Conservation (phyloP, 306 rosid genomes). For the Prunus campanulata region DNA sequence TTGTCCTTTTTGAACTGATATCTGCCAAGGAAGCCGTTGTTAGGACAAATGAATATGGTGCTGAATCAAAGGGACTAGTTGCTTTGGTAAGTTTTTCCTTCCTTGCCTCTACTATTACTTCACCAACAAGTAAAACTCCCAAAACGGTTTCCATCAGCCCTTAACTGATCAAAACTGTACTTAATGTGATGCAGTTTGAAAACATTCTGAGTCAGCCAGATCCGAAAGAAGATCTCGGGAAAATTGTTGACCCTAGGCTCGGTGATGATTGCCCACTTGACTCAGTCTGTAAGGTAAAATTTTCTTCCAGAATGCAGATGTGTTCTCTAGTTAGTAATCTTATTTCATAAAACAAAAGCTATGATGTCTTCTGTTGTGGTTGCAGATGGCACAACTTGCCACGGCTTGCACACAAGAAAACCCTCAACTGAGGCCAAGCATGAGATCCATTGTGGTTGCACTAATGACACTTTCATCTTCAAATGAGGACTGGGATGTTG, state of each 20-base stretch:
- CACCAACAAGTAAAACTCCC: neutral
- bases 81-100: conserved; percentile 48
- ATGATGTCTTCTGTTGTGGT: neutral
- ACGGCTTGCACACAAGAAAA: conserved; percentile 72
- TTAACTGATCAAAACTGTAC: neutral
- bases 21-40: conserved; percentile 64
- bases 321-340: neutral
- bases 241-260: conserved; percentile 51
- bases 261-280: conserved; percentile 49
- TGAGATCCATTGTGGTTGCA: conserved; percentile 75
- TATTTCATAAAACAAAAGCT: neutral
- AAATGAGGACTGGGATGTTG: conserved; percentile 67
- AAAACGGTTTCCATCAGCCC: neutral
- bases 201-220: conserved; percentile 43
- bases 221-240: conserved; percentile 44
- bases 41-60: conserved; percentile 43
- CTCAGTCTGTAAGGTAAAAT: conserved; percentile 50
- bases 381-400: conserved; percentile 67
- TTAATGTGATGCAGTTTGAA: conserved; percentile 59
- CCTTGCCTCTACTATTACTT: neutral
- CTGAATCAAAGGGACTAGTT: conserved; percentile 59
- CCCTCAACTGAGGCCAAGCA: conserved; percentile 82
- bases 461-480: conserved; percentile 66
- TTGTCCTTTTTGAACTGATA: conserved; percentile 61
- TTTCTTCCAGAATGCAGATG: neutral